These are phyloP conservation scores for Citrullus mucosospermus DNA, from an alignment of 306 rosid species.

Conservation along the genomic window DNA sequence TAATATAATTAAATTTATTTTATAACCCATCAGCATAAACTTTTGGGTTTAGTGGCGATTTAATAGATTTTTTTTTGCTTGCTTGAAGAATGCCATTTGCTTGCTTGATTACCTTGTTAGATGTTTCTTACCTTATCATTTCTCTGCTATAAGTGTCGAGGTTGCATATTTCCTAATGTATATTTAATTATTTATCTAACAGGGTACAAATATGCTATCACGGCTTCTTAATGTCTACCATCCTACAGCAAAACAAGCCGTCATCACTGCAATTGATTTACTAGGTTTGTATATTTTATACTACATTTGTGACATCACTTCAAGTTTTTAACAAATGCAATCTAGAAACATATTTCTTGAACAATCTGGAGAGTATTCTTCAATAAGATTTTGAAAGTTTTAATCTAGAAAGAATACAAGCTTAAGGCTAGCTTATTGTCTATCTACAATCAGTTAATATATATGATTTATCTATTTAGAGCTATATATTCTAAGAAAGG, in stretches of 20 bases:
- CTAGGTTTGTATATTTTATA: constrained; percentile 38
- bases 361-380: neutral
- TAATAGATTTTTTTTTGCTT: neutral
- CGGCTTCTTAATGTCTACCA: constrained; percentile 85
- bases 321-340: neutral
- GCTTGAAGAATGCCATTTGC: neutral
- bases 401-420: neutral
- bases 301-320: neutral
- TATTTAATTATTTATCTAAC: constrained; percentile 4
- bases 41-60: too few species aligned
- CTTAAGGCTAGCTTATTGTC: neutral
- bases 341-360: neutral
- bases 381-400: neutral
- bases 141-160: constrained; percentile 12
- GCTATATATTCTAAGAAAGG: neutral
- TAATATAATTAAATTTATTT: too few species aligned
- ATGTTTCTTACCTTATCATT: neutral
- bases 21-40: too few species aligned
- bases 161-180: neutral
- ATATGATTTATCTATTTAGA: neutral
- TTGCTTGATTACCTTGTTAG: neutral
- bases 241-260: constrained; percentile 94
- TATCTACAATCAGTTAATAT: neutral
- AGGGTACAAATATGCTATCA: constrained; percentile 96
- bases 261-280: constrained; percentile 88